These are phyloP conservation scores for Solanum chacoense DNA, from an alignment of 305 asterid species.

Conservation along the genomic window DNA sequence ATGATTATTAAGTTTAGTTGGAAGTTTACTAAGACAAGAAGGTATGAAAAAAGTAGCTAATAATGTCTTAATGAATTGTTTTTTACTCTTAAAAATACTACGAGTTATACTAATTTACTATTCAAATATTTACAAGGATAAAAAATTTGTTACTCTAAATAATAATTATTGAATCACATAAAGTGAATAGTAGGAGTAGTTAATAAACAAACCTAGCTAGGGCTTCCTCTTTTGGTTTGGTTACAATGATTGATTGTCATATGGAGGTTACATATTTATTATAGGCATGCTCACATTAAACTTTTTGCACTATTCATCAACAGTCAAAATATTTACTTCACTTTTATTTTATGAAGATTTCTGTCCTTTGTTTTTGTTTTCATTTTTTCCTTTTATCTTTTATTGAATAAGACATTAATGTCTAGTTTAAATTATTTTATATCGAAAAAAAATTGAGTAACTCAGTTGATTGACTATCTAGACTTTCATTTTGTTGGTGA, in stretches of 20 bases:
- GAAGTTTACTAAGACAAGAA: not conserved
- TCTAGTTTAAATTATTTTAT: not conserved
- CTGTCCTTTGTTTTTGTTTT: not conserved
- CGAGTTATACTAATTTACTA: not conserved
- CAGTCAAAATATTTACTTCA: slow-evolving; percentile 12
- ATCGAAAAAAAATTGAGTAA: not conserved
- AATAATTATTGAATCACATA: not conserved
- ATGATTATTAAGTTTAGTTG: not conserved
- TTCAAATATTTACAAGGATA: not conserved
- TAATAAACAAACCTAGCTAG: slow-evolving; percentile 6
- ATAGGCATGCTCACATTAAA: not conserved
- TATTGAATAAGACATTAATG: not conserved
- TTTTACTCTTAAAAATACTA: not conserved
- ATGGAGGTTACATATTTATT: not conserved
- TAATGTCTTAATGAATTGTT: not conserved
- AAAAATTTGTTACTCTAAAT: not conserved
- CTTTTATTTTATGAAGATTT: not conserved
- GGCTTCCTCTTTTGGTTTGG: not conserved
- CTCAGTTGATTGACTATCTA: not conserved
- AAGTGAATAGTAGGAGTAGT: not conserved
- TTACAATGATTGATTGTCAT: not conserved
- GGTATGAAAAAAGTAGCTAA: not conserved
- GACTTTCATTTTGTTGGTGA: too few species aligned
- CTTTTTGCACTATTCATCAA: slow-evolving; percentile 11
- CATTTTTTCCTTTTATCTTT: not conserved